Evolutionary conservation across 2,329 filamentous ascomycete species (phyloP).

Genomic region (Colletotrichum musicola): DNA sequence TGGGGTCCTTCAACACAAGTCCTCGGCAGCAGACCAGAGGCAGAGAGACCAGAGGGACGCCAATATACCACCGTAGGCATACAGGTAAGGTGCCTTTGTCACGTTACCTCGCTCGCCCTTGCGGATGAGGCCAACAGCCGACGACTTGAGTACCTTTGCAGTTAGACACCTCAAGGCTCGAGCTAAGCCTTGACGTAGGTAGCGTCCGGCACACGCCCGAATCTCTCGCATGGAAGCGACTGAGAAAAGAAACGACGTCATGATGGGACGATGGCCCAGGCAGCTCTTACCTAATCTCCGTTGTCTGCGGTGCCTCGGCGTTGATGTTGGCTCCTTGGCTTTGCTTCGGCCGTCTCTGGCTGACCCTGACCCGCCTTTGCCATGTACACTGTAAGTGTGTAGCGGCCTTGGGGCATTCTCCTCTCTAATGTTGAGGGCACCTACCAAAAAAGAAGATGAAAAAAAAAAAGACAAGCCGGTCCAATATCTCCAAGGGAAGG

Average conservation of each 20-base stretch:
- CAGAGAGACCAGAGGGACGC: background rate
- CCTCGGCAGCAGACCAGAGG: background rate
- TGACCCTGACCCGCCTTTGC: background rate
- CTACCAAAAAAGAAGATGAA: background rate
- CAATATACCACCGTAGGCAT: background rate
- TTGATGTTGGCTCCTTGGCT: constrained; percentile 12
- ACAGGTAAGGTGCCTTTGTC: background rate
- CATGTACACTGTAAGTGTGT: background rate
- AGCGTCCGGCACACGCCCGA: constrained; percentile 10
- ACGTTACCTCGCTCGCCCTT: constrained; percentile 14
- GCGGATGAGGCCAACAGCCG: constrained; percentile 14
- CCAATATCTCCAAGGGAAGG: no score
- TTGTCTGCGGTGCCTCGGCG: constrained; percentile 12
- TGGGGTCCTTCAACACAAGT: background rate
- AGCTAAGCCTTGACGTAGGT: constrained; percentile 3
- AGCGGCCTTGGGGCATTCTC: background rate
- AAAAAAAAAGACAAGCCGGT: background rate
- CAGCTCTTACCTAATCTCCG: constrained; percentile 21
- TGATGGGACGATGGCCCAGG: constrained; percentile 25
- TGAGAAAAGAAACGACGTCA: constrained; percentile 27
- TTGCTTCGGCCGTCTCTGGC: constrained; percentile 1
- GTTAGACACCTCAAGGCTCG: no score
- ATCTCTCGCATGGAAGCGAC: background rate
- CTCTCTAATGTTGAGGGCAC: background rate
- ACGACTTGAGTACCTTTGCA: no score